Evolutionary conservation across 106 monocot species (phyloP), one percentile per base, ranked within the genome.

Genomic region (Acorus gramineus): DNA sequence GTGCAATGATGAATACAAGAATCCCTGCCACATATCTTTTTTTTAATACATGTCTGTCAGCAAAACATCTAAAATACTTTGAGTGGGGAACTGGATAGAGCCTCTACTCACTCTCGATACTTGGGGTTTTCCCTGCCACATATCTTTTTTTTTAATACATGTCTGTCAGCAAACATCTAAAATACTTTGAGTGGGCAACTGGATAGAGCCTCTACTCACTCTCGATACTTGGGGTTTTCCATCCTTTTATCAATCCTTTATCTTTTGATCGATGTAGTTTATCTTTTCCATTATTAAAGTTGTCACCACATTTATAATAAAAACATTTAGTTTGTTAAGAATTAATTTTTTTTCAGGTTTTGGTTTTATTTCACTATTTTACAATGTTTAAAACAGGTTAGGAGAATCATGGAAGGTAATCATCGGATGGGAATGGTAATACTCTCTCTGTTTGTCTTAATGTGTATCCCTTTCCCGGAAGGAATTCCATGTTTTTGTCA

Each of bases 341-440:
- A 58, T 58, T 14, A 58, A 28, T 7, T n/a, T 64, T 72, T 45
- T 48, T 42, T 3, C 8, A 60, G 52, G 12, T 50, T 48, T 54
- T 57, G 58, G 13, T 14, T 11, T 42, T 3, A 3, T 12, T 51
- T 7, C 3, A 60, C 12, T 42, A 62, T 64, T 48, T 46, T 50
- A 28, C 47, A 28, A 28, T 28, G 28, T 67, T 61, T 72, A 45
- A 64, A 66, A 71, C 67, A 98, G 87, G 96, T 98, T 77, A 73
- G 96, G 66, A 87, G 96, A 57, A 57, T 89, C 72, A 98, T 98
- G 96, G 96, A 98, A 92, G 96, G 96, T 72, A 98, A 92, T 66
- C 96, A 78, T 70, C 82, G 87, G 54, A 98, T 98, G 96, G 96
- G 96, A 83, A 98, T 98, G 96, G 96, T 92, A 70, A 53, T 52